Percentiles rank a stretch among this genome's conserved stretches.
Evolutionary conservation across 805 yeast genomes (phyloP).

Genomic region (Brettanomyces sp.): DNA sequence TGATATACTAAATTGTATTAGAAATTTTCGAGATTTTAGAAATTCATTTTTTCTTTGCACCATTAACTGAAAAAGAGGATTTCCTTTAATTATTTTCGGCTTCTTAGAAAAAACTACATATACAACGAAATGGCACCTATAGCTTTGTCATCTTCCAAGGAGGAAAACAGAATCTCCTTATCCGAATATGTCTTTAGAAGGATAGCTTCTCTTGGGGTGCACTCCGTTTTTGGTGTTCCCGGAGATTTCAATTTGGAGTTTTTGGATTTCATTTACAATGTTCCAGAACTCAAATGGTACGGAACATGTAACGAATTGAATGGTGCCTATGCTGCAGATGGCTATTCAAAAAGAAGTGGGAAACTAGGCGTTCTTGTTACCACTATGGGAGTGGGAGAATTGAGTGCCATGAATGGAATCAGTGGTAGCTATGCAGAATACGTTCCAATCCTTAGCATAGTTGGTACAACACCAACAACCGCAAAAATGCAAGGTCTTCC

Average conservation of each 20-base stretch:
- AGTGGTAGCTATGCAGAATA: slow-evolving; percentile 78
- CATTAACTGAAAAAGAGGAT: too few relatives aligned
- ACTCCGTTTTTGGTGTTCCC: slow-evolving; percentile 67
- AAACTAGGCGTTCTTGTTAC: slow-evolving; percentile 60
- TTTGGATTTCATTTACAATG: slow-evolving; percentile 56
- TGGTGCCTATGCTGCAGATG: slow-evolving; percentile 87
- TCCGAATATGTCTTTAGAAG: slow-evolving; percentile 61
- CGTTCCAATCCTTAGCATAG: slow-evolving; percentile 74
- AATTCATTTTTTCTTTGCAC: too few relatives aligned
- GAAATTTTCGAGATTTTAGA: too few relatives aligned
- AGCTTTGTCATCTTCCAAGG: slow-evolving; percentile 1
- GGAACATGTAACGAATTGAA: slow-evolving; percentile 87
- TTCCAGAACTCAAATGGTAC: slow-evolving; percentile 49
- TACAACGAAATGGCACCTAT: slow-evolving; percentile 13
- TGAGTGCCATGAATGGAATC: slow-evolving; percentile 74
- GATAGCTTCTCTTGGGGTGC: slow-evolving; percentile 44
- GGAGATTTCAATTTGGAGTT: slow-evolving; percentile 67
- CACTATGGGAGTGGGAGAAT: slow-evolving; percentile 87
- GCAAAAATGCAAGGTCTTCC: slow-evolving; percentile 20
- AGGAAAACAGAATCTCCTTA: slow-evolving; percentile 27
- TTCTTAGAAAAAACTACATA: too few relatives aligned
- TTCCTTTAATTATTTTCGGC: too few relatives aligned
- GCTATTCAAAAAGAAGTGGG: slow-evolving; percentile 52
- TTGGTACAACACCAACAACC: slow-evolving; percentile 58
- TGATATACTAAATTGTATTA: too few relatives aligned